Conservation (phyloP, 2,329 filamentous ascomycete genomes). For the Penicillium sp. region DNA sequence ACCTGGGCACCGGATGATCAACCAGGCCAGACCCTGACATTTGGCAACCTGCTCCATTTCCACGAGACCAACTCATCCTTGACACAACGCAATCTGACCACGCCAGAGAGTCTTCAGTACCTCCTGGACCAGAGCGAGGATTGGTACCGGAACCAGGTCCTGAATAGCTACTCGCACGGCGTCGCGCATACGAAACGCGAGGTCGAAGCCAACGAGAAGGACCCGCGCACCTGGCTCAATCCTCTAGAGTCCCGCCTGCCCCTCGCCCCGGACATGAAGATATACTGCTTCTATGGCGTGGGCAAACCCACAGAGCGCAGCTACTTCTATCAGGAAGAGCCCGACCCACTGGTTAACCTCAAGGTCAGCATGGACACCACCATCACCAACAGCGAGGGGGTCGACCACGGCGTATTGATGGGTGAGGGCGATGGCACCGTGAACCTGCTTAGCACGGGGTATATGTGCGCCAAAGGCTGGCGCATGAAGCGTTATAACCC, state of each 20-base stretch:
- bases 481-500: slow-evolving; percentile 89
- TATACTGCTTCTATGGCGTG: slow-evolving; percentile 93
- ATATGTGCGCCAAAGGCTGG: slow-evolving; percentile 97
- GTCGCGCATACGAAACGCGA: slow-evolving; percentile 70
- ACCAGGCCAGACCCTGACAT: slow-evolving; percentile 63
- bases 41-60: slow-evolving; percentile 79
- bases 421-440: slow-evolving; percentile 96
- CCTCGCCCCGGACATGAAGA: slow-evolving; percentile 77
- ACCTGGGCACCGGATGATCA: slow-evolving; percentile 81
- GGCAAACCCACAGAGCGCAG: slow-evolving; percentile 87
- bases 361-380: slow-evolving; percentile 48
- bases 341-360: slow-evolving; percentile 52
- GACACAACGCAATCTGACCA: slow-evolving; percentile 64
- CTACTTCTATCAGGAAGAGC: slow-evolving; percentile 78
- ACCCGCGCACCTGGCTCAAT: slow-evolving; percentile 82
- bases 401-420: slow-evolving; percentile 85
- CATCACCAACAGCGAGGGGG: slow-evolving; percentile 37
- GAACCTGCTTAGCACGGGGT: slow-evolving; percentile 79
- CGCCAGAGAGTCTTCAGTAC: slow-evolving; percentile 67
- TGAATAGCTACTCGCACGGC: slow-evolving; percentile 73
- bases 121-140: slow-evolving; percentile 67
- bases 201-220: slow-evolving; percentile 72
- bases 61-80: slow-evolving; percentile 56
- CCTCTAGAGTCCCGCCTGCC: slow-evolving; percentile 86
- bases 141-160: slow-evolving; percentile 73